Evolutionary conservation across 2,329 filamentous ascomycete genomes (phyloP).

Genomic region (Colletotrichum sp.): DNA sequence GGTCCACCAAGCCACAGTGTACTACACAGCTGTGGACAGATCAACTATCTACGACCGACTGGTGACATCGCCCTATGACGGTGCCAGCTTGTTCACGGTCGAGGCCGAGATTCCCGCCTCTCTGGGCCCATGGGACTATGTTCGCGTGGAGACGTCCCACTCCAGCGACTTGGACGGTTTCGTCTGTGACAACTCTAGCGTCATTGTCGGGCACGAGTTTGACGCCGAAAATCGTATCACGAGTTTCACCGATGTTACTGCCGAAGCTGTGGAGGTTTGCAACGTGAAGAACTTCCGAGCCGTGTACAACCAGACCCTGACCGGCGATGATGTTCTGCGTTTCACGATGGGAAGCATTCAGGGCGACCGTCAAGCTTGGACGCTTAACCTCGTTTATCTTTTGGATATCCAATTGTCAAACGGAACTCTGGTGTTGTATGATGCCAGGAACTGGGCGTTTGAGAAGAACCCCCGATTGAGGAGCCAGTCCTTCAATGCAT

Average conservation of each 20-base stretch:
- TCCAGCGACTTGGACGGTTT: conserved; percentile 3
- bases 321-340: neutral
- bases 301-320: neutral
- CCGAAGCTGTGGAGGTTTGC: neutral
- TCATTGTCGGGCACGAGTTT: neutral
- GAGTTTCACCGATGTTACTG: neutral
- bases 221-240: conserved; percentile 1
- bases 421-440: conserved; percentile 8
- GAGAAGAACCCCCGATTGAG: conserved; percentile 11
- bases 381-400: neutral
- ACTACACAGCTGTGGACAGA: conserved; percentile 7
- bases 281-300: conserved; percentile 5
- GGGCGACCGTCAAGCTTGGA: neutral
- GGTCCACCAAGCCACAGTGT: neutral
- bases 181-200: conserved; percentile 14
- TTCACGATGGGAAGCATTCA: conserved; percentile 9
- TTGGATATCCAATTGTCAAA: conserved; percentile 11
- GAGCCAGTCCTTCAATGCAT: neutral
- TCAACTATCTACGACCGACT: conserved; percentile 1
- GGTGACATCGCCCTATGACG: neutral
- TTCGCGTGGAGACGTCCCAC: neutral
- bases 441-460: neutral
- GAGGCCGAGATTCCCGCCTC: conserved; percentile 8
- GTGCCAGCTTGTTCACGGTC: neutral
- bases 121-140: conserved; percentile 10